Percentiles rank a stretch among this genome's conserved stretches.
These are phyloP conservation scores for Skeletonema tropicum DNA, from an alignment of 108 stramenopile genomes.

Conservation along the genomic window DNA sequence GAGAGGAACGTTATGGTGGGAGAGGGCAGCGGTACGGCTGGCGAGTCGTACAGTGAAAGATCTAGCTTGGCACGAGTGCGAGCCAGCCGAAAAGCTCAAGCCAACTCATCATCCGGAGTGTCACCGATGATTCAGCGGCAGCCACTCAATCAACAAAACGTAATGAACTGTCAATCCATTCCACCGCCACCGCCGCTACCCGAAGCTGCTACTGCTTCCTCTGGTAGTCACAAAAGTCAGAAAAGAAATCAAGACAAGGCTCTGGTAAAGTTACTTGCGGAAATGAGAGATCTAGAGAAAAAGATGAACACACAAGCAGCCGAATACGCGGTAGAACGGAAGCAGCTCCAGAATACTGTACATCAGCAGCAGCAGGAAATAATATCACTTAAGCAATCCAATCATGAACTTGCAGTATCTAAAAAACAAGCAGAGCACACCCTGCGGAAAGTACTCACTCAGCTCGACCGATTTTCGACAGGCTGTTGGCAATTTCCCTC, in stretches of 20 bases:
- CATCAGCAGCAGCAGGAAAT: neutral
- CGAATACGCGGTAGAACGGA: constrained; percentile 4
- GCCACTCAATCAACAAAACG: neutral
- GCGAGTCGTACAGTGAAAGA: constrained; percentile 1
- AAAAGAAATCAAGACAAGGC: constrained; percentile 24
- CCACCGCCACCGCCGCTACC: neutral
- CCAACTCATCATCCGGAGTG: neutral
- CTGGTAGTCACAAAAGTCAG: neutral
- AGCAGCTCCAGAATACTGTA: neutral
- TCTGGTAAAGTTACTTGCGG: constrained; percentile 20
- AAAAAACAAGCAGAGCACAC: constrained; percentile 2
- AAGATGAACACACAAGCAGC: neutral
- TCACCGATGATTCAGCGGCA: constrained; percentile 1
- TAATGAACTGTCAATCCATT: neutral
- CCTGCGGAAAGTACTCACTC: constrained; percentile 5
- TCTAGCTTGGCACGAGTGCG: neutral
- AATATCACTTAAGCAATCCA: neutral
- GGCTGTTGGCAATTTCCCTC: constrained; percentile 35
- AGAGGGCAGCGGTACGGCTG: neutral
- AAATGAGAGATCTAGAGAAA: constrained; percentile 25
- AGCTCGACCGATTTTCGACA: constrained; percentile 33
- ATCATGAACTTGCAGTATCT: constrained; percentile 12
- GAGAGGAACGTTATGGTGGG: neutral
- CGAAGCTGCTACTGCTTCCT: neutral
- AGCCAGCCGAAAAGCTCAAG: neutral